Conservation (phyloP, 768 basidiomycete genomes). For the Boletus speciosus region DNA sequence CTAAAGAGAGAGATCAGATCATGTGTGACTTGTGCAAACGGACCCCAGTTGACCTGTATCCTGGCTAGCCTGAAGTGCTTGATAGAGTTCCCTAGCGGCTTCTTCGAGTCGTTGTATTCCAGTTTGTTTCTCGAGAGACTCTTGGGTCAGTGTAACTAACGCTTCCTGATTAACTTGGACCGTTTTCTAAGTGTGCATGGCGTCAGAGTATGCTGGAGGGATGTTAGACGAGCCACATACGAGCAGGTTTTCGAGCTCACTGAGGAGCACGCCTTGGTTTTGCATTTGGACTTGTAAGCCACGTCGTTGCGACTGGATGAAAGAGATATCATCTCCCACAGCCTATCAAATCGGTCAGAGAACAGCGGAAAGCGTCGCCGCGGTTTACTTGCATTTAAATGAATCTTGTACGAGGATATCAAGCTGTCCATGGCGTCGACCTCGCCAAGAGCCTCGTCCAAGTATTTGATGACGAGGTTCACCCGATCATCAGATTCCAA, state of each 20-base stretch:
- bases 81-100: constrained; percentile 87
- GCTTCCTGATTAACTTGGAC: constrained; percentile 86
- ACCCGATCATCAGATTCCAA: constrained; percentile 94
- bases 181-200: constrained; percentile 60
- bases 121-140: constrained; percentile 75
- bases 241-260: constrained; percentile 83
- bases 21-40: neutral
- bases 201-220: neutral
- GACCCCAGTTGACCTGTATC: constrained; percentile 62
- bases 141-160: constrained; percentile 77
- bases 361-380: neutral
- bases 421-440: constrained; percentile 87
- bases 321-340: constrained; percentile 91
- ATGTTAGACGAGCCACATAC: constrained; percentile 38
- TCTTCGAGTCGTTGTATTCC: constrained; percentile 79
- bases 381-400: constrained; percentile 71
- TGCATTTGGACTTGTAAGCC: constrained; percentile 97
- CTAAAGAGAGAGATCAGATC: constrained; percentile 35
- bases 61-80: constrained; percentile 84
- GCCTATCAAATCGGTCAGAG: constrained; percentile 51
- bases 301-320: constrained; percentile 94
- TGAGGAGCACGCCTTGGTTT: constrained; percentile 83
- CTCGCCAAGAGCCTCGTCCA: constrained; percentile 87
- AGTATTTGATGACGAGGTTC: constrained; percentile 74
- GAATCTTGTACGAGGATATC: constrained; percentile 93